Evolutionary conservation across 495 filamentous ascomycete genomes (phyloP).

Genomic region (Xylaria castorea): DNA sequence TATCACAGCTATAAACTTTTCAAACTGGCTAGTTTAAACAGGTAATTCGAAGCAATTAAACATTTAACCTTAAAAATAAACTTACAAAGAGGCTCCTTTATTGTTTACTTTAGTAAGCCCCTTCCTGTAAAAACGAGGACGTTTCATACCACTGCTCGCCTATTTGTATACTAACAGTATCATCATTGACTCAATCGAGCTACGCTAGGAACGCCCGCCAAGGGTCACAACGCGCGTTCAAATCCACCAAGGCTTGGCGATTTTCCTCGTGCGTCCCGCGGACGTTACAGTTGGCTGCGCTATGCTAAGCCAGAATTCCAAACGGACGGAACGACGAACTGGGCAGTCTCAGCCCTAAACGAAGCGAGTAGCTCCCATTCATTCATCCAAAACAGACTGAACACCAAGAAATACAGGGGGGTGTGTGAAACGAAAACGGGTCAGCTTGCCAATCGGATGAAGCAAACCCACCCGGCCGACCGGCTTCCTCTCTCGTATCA

Average conservation of each 20-base stretch:
- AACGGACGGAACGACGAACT: not conserved
- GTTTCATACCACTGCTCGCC: not conserved
- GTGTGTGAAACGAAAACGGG: not conserved
- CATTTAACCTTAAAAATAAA: no score
- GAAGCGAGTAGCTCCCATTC: not conserved
- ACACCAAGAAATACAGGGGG: not conserved
- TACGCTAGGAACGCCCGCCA: not conserved
- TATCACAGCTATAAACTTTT: no score
- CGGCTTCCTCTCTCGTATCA: not conserved
- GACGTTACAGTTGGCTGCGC: not conserved
- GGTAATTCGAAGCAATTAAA: no score
- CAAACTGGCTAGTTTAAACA: no score
- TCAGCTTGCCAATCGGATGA: not conserved
- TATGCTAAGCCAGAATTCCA: not conserved
- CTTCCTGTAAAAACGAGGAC: not conserved
- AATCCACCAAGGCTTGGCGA: not conserved
- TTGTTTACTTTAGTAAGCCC: no score
- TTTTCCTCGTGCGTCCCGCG: not conserved
- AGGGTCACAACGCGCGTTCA: not conserved
- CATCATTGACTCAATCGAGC: not conserved
- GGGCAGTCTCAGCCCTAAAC: not conserved
- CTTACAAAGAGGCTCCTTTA: no score
- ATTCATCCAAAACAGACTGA: not conserved
- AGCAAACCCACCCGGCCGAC: not conserved
- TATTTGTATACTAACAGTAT: not conserved